These are phyloP conservation scores for Paratinospora sagittata DNA, from an alignment of 164 flowering plant genomes.

Conservation along the genomic window DNA sequence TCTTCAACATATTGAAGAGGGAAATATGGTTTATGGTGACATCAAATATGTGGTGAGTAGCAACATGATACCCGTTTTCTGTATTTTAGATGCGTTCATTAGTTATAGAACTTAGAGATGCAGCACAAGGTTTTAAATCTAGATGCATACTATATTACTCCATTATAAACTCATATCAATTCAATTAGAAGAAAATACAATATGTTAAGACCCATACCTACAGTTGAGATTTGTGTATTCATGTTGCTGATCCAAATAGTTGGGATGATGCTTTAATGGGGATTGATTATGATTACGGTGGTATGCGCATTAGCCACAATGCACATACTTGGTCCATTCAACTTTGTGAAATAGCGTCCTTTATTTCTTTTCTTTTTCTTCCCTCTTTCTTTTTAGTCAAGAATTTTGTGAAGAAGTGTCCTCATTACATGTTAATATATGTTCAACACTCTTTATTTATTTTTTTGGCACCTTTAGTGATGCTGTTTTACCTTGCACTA, in stretches of 20 bases:
- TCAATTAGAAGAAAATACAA: background rate
- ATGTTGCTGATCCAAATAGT: background rate
- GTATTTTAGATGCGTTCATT: background rate
- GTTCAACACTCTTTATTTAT: background rate
- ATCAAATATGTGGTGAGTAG: constrained; percentile 75
- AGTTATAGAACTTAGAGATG: background rate
- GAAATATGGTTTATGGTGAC: constrained; percentile 93
- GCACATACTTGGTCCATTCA: no score
- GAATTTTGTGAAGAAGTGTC: no score
- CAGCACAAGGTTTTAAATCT: background rate
- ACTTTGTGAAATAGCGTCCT: no score
- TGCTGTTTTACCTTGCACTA: constrained; percentile 19
- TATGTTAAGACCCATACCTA: no score
- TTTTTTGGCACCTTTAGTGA: background rate
- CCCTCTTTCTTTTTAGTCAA: no score
- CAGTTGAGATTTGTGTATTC: background rate
- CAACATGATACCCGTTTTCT: background rate
- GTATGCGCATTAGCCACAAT: no score
- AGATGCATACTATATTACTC: background rate
- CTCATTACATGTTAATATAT: no score
- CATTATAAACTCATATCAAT: background rate
- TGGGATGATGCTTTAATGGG: background rate
- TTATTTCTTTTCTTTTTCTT: no score
- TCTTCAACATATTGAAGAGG: constrained; percentile 94
- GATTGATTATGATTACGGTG: no score